Conservation (phyloP, 495 filamentous ascomycete species). For the Aspergillus nidulans region DNA sequence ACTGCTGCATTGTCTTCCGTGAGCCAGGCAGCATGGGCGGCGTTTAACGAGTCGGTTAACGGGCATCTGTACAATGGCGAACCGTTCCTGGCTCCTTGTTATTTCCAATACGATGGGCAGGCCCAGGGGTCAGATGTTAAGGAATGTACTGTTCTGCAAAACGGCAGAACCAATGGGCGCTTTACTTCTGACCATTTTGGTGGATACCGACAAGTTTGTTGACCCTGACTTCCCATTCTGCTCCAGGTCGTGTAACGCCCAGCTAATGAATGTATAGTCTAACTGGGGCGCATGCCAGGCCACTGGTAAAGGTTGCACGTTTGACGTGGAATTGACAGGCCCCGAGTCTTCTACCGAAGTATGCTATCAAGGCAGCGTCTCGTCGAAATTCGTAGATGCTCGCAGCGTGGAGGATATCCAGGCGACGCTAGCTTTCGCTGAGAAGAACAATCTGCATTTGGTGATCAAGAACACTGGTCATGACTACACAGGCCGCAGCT, state of each 20-base stretch:
- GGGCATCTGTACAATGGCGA: slow-evolving; percentile 13
- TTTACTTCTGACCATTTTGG: slow-evolving; percentile 21
- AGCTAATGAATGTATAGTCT: slow-evolving; percentile 1
- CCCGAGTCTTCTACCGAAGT: background rate
- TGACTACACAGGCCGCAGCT: slow-evolving; percentile 50
- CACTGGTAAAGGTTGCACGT: slow-evolving; percentile 3
- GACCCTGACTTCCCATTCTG: slow-evolving; percentile 13
- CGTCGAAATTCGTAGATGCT: slow-evolving; percentile 17
- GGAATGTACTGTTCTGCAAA: slow-evolving; percentile 25
- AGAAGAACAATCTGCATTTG: slow-evolving; percentile 9
- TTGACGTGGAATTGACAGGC: background rate
- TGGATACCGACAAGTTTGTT: slow-evolving; percentile 5
- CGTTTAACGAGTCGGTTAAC: slow-evolving; percentile 12
- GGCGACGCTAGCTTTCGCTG: slow-evolving; percentile 14
- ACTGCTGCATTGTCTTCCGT: slow-evolving; percentile 1
- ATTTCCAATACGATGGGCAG: slow-evolving; percentile 30
- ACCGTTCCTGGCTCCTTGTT: slow-evolving; percentile 20
- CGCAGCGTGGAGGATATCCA: slow-evolving; percentile 13
- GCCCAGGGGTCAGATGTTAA: slow-evolving; percentile 11
- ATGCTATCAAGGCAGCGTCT: slow-evolving; percentile 21
- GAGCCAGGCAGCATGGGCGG: background rate
- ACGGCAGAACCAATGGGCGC: slow-evolving; percentile 25
- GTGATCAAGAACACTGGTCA: slow-evolving; percentile 56
- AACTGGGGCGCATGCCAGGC: slow-evolving; percentile 8
- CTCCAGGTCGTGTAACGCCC: slow-evolving; percentile 11